phyloP scores from a whole-genome alignment of 768 basidiomycete species.

The Daedalea quercina region DNA sequence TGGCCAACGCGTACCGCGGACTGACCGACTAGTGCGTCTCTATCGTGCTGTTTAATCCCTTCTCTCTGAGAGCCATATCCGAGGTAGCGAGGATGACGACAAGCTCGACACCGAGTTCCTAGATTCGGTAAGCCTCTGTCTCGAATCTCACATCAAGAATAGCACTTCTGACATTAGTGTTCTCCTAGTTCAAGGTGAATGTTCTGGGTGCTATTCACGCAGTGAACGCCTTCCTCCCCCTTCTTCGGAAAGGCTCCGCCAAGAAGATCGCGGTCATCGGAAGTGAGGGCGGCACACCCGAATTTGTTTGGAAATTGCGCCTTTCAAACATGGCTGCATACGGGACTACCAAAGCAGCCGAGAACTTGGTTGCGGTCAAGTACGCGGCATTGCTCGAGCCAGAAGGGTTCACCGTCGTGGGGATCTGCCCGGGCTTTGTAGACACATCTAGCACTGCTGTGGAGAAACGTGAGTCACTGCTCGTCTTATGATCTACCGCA shows the following conservation, averaged over 20 bases:
- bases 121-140: slow-evolving; percentile 3
- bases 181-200: slow-evolving; percentile 26
- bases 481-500: no score
- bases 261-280: slow-evolving; percentile 30
- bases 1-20: neutral
- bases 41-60: no score
- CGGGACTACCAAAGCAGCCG: slow-evolving; percentile 29
- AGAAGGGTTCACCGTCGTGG: slow-evolving; percentile 26
- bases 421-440: slow-evolving; percentile 26
- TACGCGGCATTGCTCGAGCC: slow-evolving; percentile 24
- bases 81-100: neutral
- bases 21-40: slow-evolving; percentile 4
- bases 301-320: slow-evolving; percentile 15
- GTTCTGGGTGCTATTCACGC: slow-evolving; percentile 29
- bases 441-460: slow-evolving; percentile 8
- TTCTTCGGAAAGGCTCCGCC: slow-evolving; percentile 23
- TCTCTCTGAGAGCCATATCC: neutral
- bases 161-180: neutral
- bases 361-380: slow-evolving; percentile 30
- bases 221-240: slow-evolving; percentile 31
- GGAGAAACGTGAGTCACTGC: neutral
- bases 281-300: slow-evolving; percentile 24
- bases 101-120: slow-evolving; percentile 5
- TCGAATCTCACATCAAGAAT: neutral
- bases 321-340: slow-evolving; percentile 20